These are phyloP conservation scores for Metschnikowia noctiluminum DNA, from an alignment of 805 yeast genomes.

Conservation along the genomic window DNA sequence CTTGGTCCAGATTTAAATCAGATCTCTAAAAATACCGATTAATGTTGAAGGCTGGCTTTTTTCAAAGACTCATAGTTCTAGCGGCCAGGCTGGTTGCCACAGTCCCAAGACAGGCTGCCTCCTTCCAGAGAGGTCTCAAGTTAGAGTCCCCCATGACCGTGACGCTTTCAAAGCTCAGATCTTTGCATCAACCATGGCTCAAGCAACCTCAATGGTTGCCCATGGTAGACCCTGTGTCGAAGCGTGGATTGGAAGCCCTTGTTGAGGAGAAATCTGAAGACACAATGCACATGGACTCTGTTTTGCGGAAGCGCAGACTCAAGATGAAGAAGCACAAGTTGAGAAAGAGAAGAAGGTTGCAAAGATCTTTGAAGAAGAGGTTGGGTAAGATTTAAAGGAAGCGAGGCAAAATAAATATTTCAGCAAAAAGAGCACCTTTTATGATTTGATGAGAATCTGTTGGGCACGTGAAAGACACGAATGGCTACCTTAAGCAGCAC, in stretches of 20 bases:
- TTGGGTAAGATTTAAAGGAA: slow-evolving; percentile 42
- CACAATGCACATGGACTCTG: slow-evolving; percentile 58
- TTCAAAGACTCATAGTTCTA: slow-evolving; percentile 6
- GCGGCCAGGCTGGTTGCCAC: slow-evolving; percentile 11
- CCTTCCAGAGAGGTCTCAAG: neutral
- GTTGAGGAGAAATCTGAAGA: slow-evolving; percentile 18
- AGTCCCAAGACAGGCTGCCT: slow-evolving; percentile 1
- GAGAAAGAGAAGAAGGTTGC: slow-evolving; percentile 94
- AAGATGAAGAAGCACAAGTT: slow-evolving; percentile 98
- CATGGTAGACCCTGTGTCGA: slow-evolving; percentile 6
- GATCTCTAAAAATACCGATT: neutral
- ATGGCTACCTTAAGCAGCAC: neutral
- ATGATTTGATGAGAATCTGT: neutral
- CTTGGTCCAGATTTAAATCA: neutral
- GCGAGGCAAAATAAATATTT: neutral
- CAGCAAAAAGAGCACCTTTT: neutral
- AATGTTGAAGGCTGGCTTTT: slow-evolving; percentile 10
- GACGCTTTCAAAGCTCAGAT: slow-evolving; percentile 4
- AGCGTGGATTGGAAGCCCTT: neutral
- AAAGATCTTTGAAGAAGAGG: slow-evolving; percentile 76
- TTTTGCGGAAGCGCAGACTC: slow-evolving; percentile 78
- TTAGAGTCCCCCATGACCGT: slow-evolving; percentile 4
- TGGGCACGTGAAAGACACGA: neutral
- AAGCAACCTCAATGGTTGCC: slow-evolving; percentile 6
- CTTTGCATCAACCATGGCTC: slow-evolving; percentile 2